A percentile compares a stretch with the other conserved stretches of the same genome.
These are phyloP conservation scores for Flaveria floridana DNA, from an alignment of 140 eudicot genomes.

Conservation along the genomic window DNA sequence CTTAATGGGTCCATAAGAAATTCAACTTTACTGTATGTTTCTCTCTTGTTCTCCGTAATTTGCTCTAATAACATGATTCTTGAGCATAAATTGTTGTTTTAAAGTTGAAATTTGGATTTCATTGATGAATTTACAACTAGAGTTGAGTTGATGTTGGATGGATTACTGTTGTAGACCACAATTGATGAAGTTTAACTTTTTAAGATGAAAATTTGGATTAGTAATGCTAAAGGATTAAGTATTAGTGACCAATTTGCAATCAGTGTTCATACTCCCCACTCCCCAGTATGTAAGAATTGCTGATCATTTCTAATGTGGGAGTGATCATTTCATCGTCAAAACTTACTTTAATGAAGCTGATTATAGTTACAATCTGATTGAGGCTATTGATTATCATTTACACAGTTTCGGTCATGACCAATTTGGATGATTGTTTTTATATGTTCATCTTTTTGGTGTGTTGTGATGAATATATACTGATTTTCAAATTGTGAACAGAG, in stretches of 20 bases:
- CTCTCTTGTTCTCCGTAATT: constrained; percentile 13
- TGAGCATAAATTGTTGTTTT: no score
- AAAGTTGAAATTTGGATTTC: no score
- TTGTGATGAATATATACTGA: neutral
- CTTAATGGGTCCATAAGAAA: constrained; percentile 88
- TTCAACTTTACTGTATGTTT: constrained; percentile 71
- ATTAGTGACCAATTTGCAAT: neutral
- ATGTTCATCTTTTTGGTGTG: neutral
- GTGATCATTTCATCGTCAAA: no score
- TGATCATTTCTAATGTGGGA: neutral
- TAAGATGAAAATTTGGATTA: no score
- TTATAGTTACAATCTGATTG: neutral
- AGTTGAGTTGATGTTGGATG: no score
- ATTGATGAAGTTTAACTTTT: neutral
- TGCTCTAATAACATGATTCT: no score
- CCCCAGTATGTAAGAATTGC: neutral
- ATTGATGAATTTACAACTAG: no score
- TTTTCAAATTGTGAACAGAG: constrained; percentile 48
- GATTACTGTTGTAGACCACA: no score
- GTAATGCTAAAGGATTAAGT: neutral
- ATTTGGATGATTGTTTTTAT: neutral
- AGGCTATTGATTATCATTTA: neutral
- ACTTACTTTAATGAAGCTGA: neutral
- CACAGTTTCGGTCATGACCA: neutral
- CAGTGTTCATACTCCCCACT: neutral